A percentile compares a stretch with the other conserved stretches of the same genome.
phyloP scores from a whole-genome alignment of 371 early-diverging fungal species.

The Mucor irregularis region DNA sequence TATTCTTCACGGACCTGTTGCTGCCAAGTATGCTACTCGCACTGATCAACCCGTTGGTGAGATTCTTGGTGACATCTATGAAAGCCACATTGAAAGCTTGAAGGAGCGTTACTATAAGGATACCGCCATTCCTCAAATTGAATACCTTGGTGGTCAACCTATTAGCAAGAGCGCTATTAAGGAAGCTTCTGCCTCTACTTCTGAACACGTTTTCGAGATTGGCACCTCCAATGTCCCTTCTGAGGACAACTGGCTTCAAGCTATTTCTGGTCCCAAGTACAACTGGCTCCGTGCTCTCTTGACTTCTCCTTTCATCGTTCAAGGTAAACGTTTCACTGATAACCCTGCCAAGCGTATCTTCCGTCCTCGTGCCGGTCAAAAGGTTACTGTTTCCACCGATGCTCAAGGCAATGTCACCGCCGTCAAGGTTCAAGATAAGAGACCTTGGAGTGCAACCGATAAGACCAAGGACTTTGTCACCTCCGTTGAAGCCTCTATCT shows the following conservation, averaged over 20 bases:
- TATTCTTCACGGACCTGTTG: constrained; percentile 94
- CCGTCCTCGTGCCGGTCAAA: constrained; percentile 82
- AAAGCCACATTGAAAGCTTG: constrained; percentile 77
- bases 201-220: constrained; percentile 58
- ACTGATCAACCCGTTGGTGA: constrained; percentile 89
- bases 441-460: constrained; percentile 61
- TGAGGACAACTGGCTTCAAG: constrained; percentile 80
- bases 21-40: constrained; percentile 76
- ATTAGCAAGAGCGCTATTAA: constrained; percentile 19
- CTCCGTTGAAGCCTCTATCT: constrained; percentile 63
- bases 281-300: constrained; percentile 91
- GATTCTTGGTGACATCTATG: constrained; percentile 87
- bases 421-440: constrained; percentile 64
- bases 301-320: constrained; percentile 80
- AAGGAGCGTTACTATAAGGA: constrained; percentile 79
- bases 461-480: constrained; percentile 56
- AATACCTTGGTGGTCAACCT: constrained; percentile 78
- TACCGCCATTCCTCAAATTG: constrained; percentile 73
- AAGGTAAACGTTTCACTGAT: constrained; percentile 72
- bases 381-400: constrained; percentile 65
- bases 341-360: constrained; percentile 83
- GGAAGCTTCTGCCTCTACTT: constrained; percentile 28
- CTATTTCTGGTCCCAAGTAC: constrained; percentile 68
- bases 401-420: constrained; percentile 42
- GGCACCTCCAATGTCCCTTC: constrained; percentile 56